Conservation (phyloP, 306 rosid genomes). For the Cercis canadensis region DNA sequence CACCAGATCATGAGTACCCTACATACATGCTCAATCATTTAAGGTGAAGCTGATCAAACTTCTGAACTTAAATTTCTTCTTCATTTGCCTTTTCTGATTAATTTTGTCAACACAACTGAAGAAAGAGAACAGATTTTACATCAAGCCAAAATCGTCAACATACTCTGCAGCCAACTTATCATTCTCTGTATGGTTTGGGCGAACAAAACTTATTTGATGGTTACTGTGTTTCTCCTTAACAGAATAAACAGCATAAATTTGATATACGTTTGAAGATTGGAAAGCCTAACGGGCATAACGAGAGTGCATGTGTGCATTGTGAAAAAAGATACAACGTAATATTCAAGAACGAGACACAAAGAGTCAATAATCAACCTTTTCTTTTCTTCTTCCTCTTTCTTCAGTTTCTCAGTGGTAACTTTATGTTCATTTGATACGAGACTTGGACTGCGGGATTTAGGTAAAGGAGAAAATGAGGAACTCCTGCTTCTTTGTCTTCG, state of each 20-base stretch:
- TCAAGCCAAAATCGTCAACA: too few species aligned
- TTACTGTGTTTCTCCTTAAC: too few species aligned
- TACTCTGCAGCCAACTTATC: too few species aligned
- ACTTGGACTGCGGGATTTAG: constrained; percentile 59
- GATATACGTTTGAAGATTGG: not conserved
- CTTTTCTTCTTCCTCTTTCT: constrained; percentile 59
- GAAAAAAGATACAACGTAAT: not conserved
- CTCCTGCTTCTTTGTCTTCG: constrained; percentile 45
- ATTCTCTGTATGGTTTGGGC: too few species aligned
- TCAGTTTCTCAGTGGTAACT: constrained; percentile 46
- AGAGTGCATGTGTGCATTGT: not conserved
- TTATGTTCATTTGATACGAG: constrained; percentile 47
- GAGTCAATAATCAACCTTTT: constrained; percentile 45
- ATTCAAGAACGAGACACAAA: not conserved
- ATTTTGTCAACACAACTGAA: not conserved
- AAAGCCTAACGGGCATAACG: not conserved
- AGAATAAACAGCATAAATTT: too few species aligned
- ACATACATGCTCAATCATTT: not conserved
- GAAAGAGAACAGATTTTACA: too few species aligned
- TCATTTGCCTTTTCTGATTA: not conserved
- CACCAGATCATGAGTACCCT: not conserved
- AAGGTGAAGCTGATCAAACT: not conserved
- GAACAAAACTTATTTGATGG: too few species aligned
- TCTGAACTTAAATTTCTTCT: not conserved
- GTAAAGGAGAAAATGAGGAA: constrained; percentile 59